Percentiles rank a stretch among this genome's conserved stretches.
Evolutionary conservation across 148 eudicot genomes (phyloP).

Genomic region (Persicaria tinctoria): DNA sequence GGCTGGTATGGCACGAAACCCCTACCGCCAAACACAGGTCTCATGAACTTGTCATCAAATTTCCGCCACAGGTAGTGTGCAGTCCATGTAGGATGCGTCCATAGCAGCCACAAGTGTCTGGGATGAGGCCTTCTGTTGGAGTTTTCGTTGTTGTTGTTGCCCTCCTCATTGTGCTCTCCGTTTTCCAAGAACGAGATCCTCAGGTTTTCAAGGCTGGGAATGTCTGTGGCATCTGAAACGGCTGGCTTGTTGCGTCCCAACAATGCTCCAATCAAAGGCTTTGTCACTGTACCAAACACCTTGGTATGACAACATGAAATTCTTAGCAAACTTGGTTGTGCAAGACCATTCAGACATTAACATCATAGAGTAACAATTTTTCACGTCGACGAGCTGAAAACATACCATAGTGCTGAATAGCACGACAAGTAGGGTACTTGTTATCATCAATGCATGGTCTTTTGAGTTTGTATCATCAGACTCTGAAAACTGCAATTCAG

Average conservation of each 20-base stretch:
- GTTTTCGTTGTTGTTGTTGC: not conserved
- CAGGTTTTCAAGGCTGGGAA: conserved; percentile 50
- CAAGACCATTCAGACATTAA: not conserved
- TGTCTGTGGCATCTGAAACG: conserved; percentile 39
- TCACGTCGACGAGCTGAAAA: not conserved
- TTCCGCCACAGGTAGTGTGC: conserved; percentile 83
- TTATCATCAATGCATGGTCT: conserved; percentile 61
- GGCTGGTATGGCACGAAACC: conserved; percentile 81
- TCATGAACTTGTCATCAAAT: conserved; percentile 83
- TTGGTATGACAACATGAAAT: not conserved
- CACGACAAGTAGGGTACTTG: conserved; percentile 66
- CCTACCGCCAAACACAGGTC: conserved; percentile 93
- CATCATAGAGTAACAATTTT: not conserved
- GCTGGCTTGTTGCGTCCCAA: conserved; percentile 27
- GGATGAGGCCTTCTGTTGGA: not conserved
- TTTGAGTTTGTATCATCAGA: conserved; percentile 30
- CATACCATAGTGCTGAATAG: conserved; percentile 85
- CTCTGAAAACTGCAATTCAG: conserved; percentile 47
- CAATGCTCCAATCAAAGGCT: conserved; percentile 46
- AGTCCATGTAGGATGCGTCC: conserved; percentile 49
- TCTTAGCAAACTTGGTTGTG: not conserved
- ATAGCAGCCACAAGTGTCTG: conserved; percentile 29
- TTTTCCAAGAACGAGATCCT: conserved; percentile 36
- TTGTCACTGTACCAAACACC: conserved; percentile 64
- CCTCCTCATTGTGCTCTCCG: conserved; percentile 14